Evolutionary conservation across 192 early-diverging fungal genomes (phyloP).

Genomic region (Coemansia sp.): DNA sequence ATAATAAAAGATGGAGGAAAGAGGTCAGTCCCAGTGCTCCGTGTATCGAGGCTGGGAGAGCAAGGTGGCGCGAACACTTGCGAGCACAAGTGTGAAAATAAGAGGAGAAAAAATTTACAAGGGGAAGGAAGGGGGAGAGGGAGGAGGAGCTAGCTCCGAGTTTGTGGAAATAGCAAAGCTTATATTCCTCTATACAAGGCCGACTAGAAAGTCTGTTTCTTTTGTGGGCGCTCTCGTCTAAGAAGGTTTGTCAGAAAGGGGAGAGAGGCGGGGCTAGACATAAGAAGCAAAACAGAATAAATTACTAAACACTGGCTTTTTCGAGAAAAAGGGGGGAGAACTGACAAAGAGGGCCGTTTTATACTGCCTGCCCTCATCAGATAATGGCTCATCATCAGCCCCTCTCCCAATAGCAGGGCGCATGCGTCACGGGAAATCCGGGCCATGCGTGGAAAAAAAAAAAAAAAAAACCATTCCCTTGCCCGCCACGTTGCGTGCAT

Average conservation of each 20-base stretch:
- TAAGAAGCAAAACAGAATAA: too few species aligned
- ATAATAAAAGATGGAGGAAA: background rate
- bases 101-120: slow-evolving; percentile 7
- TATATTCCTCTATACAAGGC: too few species aligned
- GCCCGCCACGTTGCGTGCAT: too few species aligned
- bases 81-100: background rate
- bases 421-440: background rate
- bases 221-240: too few species aligned
- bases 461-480: too few species aligned
- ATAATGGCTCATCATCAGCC: background rate
- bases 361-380: background rate
- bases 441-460: background rate
- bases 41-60: background rate
- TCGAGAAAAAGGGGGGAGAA: background rate
- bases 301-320: too few species aligned
- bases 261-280: too few species aligned
- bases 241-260: too few species aligned
- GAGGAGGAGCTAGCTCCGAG: too few species aligned
- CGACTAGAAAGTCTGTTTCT: too few species aligned
- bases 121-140: background rate
- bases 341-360: background rate
- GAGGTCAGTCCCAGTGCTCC: background rate
- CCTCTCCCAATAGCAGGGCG: background rate
- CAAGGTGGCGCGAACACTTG: background rate
- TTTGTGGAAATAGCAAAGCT: too few species aligned